Evolutionary conservation across 2,329 filamentous ascomycete species (phyloP), one percentile per base, ranked within the genome.

Genomic region (Myotisia sp.): DNA sequence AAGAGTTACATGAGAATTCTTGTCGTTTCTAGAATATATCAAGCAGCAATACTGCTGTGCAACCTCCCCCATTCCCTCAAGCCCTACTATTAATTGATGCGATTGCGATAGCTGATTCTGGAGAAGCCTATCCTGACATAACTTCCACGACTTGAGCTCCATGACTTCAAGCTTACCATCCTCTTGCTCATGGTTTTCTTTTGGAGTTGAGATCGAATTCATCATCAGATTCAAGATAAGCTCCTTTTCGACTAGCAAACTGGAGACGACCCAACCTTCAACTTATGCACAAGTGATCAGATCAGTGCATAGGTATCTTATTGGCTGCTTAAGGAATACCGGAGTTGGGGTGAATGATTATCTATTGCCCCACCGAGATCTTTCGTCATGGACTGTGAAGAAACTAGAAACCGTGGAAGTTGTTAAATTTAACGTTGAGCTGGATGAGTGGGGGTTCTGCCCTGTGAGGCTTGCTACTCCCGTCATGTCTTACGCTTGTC

Each of bases 171-270:
- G n/a, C n/a, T n/a, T n/a, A n/a, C n/a, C n/a, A n/a, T n/a, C n/a
- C n/a, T 6, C 21, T 8, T 3, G 14, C n/a, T 14, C 29, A 10
- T 32, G 12, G 19, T 32, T 36, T 12, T 33, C 36, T 9, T 45
- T 39, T 26, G 31, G 41, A 2, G 28, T 45, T 18, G 37, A 42
- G 9, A 18, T 42, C 5, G 43, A 44, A 35, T 39, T 44, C 27
- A 39, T 45, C 16, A 19, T 45, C 34, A 44, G 38, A 17, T 26
- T 38, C 14, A 32, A 36, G 16, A 19, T 38, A 14, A n/a, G 28
- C 5, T n/a, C 22, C 31, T 14, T 26, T 21, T 18, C 32, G 34
- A 20, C 5, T 14, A 5, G 20, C n/a, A 21, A 19, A 12, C 20
- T 3, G 10, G 10, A 36, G 16, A 29, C 14, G 16, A 21, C 12